Conservation (phyloP, 805 yeast species). For the Metschnikowia reukaufii region DNA sequence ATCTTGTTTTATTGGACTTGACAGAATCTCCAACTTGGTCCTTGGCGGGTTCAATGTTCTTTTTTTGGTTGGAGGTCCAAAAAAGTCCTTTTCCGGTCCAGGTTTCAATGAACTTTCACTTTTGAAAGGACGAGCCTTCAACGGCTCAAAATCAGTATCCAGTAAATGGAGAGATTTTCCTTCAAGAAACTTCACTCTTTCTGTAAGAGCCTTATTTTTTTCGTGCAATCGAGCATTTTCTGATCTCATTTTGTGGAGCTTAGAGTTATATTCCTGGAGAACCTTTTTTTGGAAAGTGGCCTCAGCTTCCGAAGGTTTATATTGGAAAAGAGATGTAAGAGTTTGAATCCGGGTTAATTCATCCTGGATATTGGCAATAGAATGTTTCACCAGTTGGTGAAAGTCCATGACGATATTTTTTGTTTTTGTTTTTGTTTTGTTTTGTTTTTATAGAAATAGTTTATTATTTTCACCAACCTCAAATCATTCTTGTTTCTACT, state of each 20-base stretch:
- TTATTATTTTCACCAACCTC: background rate
- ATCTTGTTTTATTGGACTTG: conserved; percentile 17
- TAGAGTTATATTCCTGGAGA: conserved; percentile 18
- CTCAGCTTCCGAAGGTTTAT: conserved; percentile 4
- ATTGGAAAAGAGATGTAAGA: conserved; percentile 9
- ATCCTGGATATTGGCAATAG: conserved; percentile 19
- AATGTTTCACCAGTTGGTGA: conserved; percentile 14
- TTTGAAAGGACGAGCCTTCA: conserved; percentile 7
- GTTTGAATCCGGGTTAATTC: conserved; percentile 16
- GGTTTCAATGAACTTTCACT: conserved; percentile 2
- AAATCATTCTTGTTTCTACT: background rate
- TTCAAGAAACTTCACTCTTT: conserved; percentile 7
- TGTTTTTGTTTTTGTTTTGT: too few relatives aligned
- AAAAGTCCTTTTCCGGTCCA: background rate
- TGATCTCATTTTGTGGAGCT: conserved; percentile 15
- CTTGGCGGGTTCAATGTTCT: background rate
- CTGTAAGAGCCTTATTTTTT: conserved; percentile 14
- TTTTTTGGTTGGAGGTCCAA: conserved; percentile 8
- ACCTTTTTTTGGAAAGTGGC: conserved; percentile 12
- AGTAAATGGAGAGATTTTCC: background rate
- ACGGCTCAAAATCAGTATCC: background rate
- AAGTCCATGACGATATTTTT: conserved; percentile 18
- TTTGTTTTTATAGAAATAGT: background rate
- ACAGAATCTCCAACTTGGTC: conserved; percentile 10
- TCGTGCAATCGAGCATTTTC: conserved; percentile 10